phyloP scores from a whole-genome alignment of 2,329 filamentous ascomycete species.

The Microcyclosporella mali region DNA sequence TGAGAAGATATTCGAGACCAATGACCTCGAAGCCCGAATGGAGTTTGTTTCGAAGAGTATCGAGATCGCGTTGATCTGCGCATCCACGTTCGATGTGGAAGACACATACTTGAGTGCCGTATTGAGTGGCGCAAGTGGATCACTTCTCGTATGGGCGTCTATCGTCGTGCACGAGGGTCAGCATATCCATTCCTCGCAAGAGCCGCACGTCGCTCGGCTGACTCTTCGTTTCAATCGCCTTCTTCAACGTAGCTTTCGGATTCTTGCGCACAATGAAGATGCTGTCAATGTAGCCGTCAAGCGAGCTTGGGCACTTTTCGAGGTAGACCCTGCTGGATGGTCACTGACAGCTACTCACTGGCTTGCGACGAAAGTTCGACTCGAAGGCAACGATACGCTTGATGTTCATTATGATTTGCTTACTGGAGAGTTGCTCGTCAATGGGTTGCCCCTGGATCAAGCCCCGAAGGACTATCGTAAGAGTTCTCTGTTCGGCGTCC shows the following conservation, averaged over 20 bases:
- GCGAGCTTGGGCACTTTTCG: slow-evolving; percentile 39
- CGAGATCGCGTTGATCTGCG: slow-evolving; percentile 52
- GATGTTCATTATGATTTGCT: slow-evolving; percentile 41
- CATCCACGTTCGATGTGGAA: slow-evolving; percentile 40
- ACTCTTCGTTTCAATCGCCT: slow-evolving; percentile 12
- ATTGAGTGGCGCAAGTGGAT: slow-evolving; percentile 11
- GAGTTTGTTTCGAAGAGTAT: slow-evolving; percentile 36
- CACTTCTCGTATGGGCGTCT: slow-evolving; percentile 15
- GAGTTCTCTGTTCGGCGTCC: slow-evolving; percentile 38
- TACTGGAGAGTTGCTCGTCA: slow-evolving; percentile 45
- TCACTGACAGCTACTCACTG: slow-evolving; percentile 9
- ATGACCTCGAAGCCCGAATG: slow-evolving; percentile 30
- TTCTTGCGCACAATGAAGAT: slow-evolving; percentile 4
- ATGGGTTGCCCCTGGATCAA: slow-evolving; percentile 46
- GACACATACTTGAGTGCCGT: slow-evolving; percentile 14
- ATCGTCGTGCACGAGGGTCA: slow-evolving; percentile 19
- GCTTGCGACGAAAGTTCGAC: slow-evolving; percentile 25
- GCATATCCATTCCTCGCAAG: neutral
- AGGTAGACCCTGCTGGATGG: slow-evolving; percentile 15
- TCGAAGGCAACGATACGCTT: slow-evolving; percentile 9
- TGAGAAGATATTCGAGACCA: slow-evolving; percentile 38
- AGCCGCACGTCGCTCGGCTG: neutral
- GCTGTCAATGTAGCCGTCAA: slow-evolving; percentile 17
- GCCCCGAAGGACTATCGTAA: slow-evolving; percentile 49
- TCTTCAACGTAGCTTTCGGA: slow-evolving; percentile 13